Evolutionary conservation across 2,329 filamentous ascomycete species (phyloP), one percentile per base, ranked within the genome.

Genomic region (Venturia effusa): DNA sequence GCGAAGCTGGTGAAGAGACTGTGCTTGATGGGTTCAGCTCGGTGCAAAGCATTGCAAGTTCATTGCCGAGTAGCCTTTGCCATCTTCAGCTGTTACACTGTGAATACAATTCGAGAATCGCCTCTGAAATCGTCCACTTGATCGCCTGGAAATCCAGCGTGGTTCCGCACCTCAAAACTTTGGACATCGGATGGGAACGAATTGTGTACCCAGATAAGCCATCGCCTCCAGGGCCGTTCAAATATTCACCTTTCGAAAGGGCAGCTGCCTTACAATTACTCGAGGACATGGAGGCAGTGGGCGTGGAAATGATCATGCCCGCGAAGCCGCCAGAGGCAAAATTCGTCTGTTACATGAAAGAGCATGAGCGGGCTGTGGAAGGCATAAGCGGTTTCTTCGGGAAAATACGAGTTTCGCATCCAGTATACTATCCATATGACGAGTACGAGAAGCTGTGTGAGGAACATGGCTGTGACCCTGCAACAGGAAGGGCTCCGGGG

Each of bases 231-330:
- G 51, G n/a, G 30, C 51, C 51, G 19, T 34, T 32, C 51, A 55
- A 55, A 32, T n/a, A 34, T 55, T 34, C 51, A 2, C 27, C 27
- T 1, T 55, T 55, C 13, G 51, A 55, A 34, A 55, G 22, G 13
- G 51, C 8, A 34, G 51, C 51, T 30, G 51, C 51, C 15, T 34
- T 55, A 10, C 51, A 55, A 15, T n/a, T 55, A n/a, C 51, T 55
- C 13, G 27, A 55, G 27, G 51, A 55, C 15, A 55, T 55, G 51
- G 51, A 55, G 51, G 51, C 51, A 34, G 27, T 55, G 51, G 51
- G 51, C 17, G 51, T 55, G 15, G 51, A 55, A 34, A 55, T 55
- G 51, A 34, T 55, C 51, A 55, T 55, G 51, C 51, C 51, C 30
- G 27, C 27, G 1, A 55, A 55, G 15, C 51, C 51, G 7, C 51